Evolutionary conservation across 768 basidiomycete species (phyloP), one percentile per base, ranked within the genome.

Genomic region (Kwoniella newhampshirensis): DNA sequence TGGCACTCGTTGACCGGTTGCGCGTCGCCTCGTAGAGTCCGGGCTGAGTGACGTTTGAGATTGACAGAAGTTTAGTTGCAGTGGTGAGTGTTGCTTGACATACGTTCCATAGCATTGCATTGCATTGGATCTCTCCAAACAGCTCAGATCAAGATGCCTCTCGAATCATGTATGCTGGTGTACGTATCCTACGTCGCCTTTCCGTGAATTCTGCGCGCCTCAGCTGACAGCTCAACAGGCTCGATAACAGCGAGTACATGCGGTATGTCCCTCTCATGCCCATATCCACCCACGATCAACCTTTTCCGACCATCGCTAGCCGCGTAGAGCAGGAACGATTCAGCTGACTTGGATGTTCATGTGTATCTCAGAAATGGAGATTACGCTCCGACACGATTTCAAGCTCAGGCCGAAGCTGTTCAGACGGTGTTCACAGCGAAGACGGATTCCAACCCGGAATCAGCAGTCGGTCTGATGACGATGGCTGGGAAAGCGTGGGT

Each of bases 171-270:
- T 21, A 92, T 99, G 86, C 85, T 98, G 80, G 81, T 99, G 74
- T 78, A 27, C 61, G 73, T 64, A 2, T n/a, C 6, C n/a, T 27
- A 39, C 27, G 21, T 21, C 43, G 21, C 45, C 26, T 41, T 25
- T 2, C 39, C 12, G 3, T 4, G 15, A n/a, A 11, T 1, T 17
- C 25, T 18, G n/a, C 37, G 12, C 35, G 7, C 32, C 6, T 13
- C n/a, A 40, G 46, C 67, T 63, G 56, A 62, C 18, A 12, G 6
- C 17, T 35, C 20, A 36, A 23, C 64, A 78, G 77, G 13, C 86
- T 98, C 60, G 96, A 99, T 84, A 97, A 97, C 76, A 96, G 91
- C 1, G 91, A 93, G 78, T 93, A 87, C 78, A 96, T 96, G 87
- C 85, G 73, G 73, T 74, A n/a, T 44, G 72, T 55, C 27, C n/a